A percentile compares a stretch with the other conserved stretches of the same genome.
phyloP scores from a whole-genome alignment of 2,329 filamentous ascomycete genomes.

The Teratosphaeria viscida region DNA sequence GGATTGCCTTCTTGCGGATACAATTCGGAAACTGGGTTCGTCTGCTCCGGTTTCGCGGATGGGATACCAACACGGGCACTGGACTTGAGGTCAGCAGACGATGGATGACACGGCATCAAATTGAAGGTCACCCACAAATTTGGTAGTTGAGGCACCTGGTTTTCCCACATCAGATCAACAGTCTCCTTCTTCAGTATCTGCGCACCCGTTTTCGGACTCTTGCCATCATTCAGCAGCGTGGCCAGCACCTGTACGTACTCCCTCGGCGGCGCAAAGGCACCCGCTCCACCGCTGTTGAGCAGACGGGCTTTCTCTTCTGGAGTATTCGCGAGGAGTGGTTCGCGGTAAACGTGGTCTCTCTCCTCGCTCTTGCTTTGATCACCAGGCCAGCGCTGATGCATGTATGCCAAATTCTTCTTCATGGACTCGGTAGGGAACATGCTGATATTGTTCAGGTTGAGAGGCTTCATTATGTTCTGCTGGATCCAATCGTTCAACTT shows the following conservation, averaged over 20 bases:
- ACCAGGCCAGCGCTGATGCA: constrained; percentile 43
- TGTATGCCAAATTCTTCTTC: constrained; percentile 44
- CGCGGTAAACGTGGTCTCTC: constrained; percentile 42
- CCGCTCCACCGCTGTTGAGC: constrained; percentile 53
- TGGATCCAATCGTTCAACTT: constrained; percentile 37
- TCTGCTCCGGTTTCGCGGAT: constrained; percentile 24
- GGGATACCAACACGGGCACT: constrained; percentile 21
- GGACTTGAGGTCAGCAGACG: background rate
- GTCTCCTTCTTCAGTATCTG: constrained; percentile 47
- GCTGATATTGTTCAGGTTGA: constrained; percentile 40
- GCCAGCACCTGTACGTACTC: constrained; percentile 56
- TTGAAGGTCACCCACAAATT: background rate
- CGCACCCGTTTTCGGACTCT: constrained; percentile 44
- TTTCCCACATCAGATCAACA: constrained; percentile 53
- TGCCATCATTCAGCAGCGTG: constrained; percentile 54
- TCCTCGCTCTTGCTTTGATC: constrained; percentile 17
- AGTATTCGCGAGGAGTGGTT: constrained; percentile 35
- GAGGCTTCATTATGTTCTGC: constrained; percentile 36
- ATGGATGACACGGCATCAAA: background rate
- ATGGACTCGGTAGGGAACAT: constrained; percentile 49
- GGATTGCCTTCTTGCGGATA: constrained; percentile 28
- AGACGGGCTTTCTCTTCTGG: constrained; percentile 34
- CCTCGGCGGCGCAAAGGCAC: constrained; percentile 47
- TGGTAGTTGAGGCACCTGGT: constrained; percentile 33
- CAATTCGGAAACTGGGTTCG: constrained; percentile 32